A percentile compares a stretch with the other conserved stretches of the same genome.
Conservation (phyloP, 345 rosid species). For the Eucalyptus marginata region DNA sequence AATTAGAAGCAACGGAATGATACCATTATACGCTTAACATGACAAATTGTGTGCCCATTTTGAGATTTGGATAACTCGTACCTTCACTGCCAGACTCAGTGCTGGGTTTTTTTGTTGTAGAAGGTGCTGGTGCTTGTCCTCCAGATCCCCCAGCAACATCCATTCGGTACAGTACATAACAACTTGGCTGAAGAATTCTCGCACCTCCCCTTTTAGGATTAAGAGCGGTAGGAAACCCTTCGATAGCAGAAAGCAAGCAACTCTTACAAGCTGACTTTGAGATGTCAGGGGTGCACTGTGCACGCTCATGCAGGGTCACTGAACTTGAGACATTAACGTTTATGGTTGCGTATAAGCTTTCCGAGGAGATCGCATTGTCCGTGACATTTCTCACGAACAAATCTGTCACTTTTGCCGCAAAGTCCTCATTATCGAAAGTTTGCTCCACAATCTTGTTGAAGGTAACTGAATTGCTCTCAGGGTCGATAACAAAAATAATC, state of each 20-base stretch:
- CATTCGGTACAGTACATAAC: neutral
- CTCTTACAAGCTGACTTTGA: neutral
- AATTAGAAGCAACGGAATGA: neutral
- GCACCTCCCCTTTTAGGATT: neutral
- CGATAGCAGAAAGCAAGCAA: neutral
- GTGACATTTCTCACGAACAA: neutral
- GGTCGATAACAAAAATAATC: rapidly evolving
- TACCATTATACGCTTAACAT: neutral
- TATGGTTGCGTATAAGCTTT: neutral
- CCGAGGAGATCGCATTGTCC: neutral
- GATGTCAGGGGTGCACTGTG: conserved; percentile 7
- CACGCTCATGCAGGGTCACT: neutral
- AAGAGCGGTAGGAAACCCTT: neutral
- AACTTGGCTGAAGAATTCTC: conserved; percentile 1
- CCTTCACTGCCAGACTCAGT: neutral
- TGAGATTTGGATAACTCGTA: neutral
- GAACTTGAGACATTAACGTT: neutral
- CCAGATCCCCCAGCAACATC: neutral
- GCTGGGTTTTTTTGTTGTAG: neutral
- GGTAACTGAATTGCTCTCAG: neutral
- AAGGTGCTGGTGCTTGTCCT: neutral
- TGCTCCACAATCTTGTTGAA: neutral
- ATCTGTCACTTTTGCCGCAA: neutral
- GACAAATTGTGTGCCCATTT: neutral
- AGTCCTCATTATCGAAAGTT: neutral